Percentiles rank a stretch among this genome's conserved stretches.
Evolutionary conservation across 2,329 filamentous ascomycete species (phyloP).

Genomic region (Ciborinia camelliae): DNA sequence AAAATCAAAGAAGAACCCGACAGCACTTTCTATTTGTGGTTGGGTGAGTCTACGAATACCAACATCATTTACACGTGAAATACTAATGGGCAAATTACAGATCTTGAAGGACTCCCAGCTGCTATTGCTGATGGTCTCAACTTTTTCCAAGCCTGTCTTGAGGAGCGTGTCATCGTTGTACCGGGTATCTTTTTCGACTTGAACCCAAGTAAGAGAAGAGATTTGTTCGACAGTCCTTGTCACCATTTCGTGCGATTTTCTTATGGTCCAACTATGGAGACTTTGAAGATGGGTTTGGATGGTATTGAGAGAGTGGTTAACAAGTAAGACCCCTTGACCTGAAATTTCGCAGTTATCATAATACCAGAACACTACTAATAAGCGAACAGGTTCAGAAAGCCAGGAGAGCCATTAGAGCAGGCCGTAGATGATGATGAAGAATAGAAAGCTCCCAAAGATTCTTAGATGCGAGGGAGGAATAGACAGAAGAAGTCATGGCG

Average conservation of each 20-base stretch:
- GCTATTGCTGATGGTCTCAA: conserved; percentile 89
- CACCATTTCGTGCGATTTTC: conserved; percentile 86
- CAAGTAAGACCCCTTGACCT: conserved; percentile 47
- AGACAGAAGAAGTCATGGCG: neutral
- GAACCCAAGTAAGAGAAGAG: conserved; percentile 83
- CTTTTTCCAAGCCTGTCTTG: conserved; percentile 92
- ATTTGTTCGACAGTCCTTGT: conserved; percentile 91
- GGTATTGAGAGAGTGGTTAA: conserved; percentile 79
- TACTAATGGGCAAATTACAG: conserved; percentile 29
- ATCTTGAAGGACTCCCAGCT: conserved; percentile 66
- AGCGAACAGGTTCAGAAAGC: neutral
- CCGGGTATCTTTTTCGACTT: conserved; percentile 98
- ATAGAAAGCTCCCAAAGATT: neutral
- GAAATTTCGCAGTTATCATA: too few species aligned
- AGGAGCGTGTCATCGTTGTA: conserved; percentile 94
- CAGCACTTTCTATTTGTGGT: conserved; percentile 91
- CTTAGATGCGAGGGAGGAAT: neutral
- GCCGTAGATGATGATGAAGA: neutral
- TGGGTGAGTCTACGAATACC: conserved; percentile 34
- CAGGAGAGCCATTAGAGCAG: conserved; percentile 12
- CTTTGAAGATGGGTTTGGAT: conserved; percentile 73
- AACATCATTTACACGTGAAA: neutral
- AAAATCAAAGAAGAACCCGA: conserved; percentile 79
- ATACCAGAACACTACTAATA: neutral
- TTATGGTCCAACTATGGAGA: conserved; percentile 80